Percentiles rank a stretch among this genome's conserved stretches.
Evolutionary conservation across 2,329 filamentous ascomycete species (phyloP).

Genomic region (Fusarium zealandicum): DNA sequence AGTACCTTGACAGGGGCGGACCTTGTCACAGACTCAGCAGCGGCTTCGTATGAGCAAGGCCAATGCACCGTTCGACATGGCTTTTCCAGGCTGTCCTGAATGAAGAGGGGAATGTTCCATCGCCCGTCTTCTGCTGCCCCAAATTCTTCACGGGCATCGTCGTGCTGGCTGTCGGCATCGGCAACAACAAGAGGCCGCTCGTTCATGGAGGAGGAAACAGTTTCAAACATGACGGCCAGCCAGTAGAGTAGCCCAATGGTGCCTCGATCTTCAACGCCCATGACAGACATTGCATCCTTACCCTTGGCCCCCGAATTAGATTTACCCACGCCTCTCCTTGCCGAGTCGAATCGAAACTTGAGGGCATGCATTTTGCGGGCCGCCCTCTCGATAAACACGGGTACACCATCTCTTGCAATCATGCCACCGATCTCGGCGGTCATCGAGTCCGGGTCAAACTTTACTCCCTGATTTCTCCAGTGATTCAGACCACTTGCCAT

Average conservation of each 20-base stretch:
- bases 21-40: slow-evolving; percentile 56
- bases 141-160: slow-evolving; percentile 31
- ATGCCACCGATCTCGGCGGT: slow-evolving; percentile 29
- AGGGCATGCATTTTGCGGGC: slow-evolving; percentile 40
- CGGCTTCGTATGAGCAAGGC: slow-evolving; percentile 61
- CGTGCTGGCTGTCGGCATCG: slow-evolving; percentile 50
- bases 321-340: slow-evolving; percentile 20
- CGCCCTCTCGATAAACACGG: slow-evolving; percentile 35
- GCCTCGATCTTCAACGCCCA: slow-evolving; percentile 41
- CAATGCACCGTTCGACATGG: slow-evolving; percentile 46
- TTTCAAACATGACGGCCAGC: slow-evolving; percentile 67
- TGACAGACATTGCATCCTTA: neutral
- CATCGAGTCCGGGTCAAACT: slow-evolving; percentile 17
- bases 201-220: slow-evolving; percentile 61
- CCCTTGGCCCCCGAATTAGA: neutral
- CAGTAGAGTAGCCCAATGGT: slow-evolving; percentile 64
- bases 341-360: slow-evolving; percentile 36
- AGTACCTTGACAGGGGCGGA: slow-evolving; percentile 66
- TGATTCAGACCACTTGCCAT: neutral
- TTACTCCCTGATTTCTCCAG: slow-evolving; percentile 2
- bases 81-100: slow-evolving; percentile 40
- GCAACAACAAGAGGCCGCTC: slow-evolving; percentile 45
- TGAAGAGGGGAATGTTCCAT: slow-evolving; percentile 35
- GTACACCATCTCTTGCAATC: slow-evolving; percentile 33
- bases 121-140: slow-evolving; percentile 14